Base-by-base conservation (phyloP, 2,329 filamentous ascomycete species). In the Phoma sp. region DNA sequence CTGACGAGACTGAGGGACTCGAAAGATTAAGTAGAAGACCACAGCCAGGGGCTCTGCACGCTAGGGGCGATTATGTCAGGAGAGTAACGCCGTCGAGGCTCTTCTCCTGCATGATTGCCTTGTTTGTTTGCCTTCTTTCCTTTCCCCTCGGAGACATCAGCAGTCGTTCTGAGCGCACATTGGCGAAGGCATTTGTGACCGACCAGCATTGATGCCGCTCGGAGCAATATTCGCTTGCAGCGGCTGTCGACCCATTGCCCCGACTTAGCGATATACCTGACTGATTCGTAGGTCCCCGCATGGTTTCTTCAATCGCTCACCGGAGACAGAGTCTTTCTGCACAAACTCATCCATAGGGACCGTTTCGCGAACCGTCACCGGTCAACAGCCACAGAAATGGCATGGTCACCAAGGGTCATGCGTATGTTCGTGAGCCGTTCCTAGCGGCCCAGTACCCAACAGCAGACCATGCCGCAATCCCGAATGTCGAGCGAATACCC, bases 11-110 rank as follows among this genome's bases (percentile, higher is more conserved):
- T 47, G 59, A 55, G 60, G 61, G 54, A 49, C n/a, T 41, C 27
- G 38, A 52, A 52, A 43, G 52, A 24, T 67, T 66, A 67, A 66
- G 58, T 67, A 67, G 60, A 46, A 44, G 47, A 49, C 43, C 36
- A 48, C 18, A 25, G 49, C 46, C 24, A 41, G 43, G 57, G 38
- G 37, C 55, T 60, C 54, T 54, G 41, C 47, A 43, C 49, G 55
- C 57, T 59, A 60, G 44, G 13, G 7, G 44, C 33, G 33, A 18
- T 42, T 14, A 37, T 37, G 38, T 44, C 37, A 40, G 43, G 43
- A 35, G 48, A 39, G 37, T 38, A 29, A 30, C 30, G 54, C 9
- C n/a, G 37, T 49, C 52, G 52, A 61, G 55, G 57, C 58, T 58
- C 51, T 29, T 53, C 22, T 63, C 52, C 47, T 59, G 53, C 55